Percentiles rank a stretch among this genome's conserved stretches.
phyloP scores from a whole-genome alignment of 306 rosid species.

The Prunus dulcis region DNA sequence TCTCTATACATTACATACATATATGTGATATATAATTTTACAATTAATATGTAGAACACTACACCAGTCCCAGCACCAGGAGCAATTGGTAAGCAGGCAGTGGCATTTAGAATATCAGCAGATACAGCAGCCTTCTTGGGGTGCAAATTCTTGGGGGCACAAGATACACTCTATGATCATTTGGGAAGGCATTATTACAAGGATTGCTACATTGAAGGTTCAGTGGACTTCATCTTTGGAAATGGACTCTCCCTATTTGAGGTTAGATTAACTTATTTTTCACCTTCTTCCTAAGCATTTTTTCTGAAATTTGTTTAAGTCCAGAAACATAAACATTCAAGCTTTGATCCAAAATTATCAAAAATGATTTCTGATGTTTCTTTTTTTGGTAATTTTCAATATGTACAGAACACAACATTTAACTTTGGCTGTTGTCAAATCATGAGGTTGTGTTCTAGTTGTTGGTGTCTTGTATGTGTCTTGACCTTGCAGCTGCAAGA shows the following conservation, averaged over 20 bases:
- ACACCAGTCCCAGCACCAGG: conserved; percentile 83
- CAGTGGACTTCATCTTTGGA: conserved; percentile 98
- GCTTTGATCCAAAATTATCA: not conserved
- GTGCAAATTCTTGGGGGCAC: conserved; percentile 86
- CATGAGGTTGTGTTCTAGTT: not conserved
- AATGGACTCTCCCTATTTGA: conserved; percentile 78
- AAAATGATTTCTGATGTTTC: too few relatives aligned
- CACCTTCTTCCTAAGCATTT: not conserved
- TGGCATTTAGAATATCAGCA: conserved; percentile 90
- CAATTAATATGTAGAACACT: conserved; percentile 50
- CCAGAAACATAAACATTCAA: not conserved
- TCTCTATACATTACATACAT: too few relatives aligned
- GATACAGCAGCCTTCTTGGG: conserved; percentile 80
- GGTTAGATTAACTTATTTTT: conserved; percentile 33
- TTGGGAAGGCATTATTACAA: conserved; percentile 89
- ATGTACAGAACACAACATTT: not conserved
- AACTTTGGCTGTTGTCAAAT: not conserved
- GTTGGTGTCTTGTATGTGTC: not conserved
- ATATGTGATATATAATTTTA: too few relatives aligned
- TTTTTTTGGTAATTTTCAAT: not conserved
- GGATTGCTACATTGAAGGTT: conserved; percentile 96
- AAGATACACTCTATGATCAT: conserved; percentile 92
- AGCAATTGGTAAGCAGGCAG: conserved; percentile 85
- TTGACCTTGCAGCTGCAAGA: not conserved
- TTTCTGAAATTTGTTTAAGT: not conserved